These are phyloP conservation scores for Saprolegnia parasitica DNA, from an alignment of 352 stramenopile species.

Conservation along the genomic window DNA sequence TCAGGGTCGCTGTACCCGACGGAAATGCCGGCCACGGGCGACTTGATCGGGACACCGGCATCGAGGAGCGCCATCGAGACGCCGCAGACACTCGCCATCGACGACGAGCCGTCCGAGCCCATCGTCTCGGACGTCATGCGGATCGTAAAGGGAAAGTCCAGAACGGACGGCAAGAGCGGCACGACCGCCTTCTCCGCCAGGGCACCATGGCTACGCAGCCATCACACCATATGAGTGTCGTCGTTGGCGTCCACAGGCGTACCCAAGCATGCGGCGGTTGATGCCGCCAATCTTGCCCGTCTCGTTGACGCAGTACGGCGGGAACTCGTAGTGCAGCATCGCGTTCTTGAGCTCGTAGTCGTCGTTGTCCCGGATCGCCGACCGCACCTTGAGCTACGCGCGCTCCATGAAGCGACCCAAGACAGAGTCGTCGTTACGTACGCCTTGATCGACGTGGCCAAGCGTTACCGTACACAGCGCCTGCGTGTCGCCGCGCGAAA, in stretches of 20 bases:
- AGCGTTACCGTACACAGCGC: conserved; percentile 87
- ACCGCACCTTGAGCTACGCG: conserved; percentile 57
- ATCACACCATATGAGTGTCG: too few relatives aligned
- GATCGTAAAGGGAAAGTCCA: conserved; percentile 95
- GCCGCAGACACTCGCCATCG: conserved; percentile 96
- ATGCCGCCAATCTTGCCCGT: conserved; percentile 80
- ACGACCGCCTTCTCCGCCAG: conserved; percentile 95
- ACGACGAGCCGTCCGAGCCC: conserved; percentile 91
- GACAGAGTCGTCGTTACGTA: too few relatives aligned
- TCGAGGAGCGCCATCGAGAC: conserved; percentile 96
- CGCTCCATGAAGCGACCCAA: too few relatives aligned
- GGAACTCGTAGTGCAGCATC: conserved; percentile 99
- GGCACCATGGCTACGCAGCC: conserved; percentile 81
- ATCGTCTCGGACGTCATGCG: conserved; percentile 96
- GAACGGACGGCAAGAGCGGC: conserved; percentile 86
- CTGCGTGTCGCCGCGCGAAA: conserved; percentile 85
- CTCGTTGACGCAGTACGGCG: conserved; percentile 95
- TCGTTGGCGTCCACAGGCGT: neutral
- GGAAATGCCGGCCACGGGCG: conserved; percentile 93
- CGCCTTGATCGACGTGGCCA: conserved; percentile 64
- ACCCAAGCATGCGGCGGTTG: conserved; percentile 92
- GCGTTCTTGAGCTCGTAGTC: conserved; percentile 57
- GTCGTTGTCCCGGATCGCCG: conserved; percentile 46
- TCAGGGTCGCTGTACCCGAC: conserved; percentile 59
- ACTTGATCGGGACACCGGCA: conserved; percentile 92